Base-by-base conservation (phyloP, 2,329 filamentous ascomycete species). In the Fusarium lyarnte region DNA sequence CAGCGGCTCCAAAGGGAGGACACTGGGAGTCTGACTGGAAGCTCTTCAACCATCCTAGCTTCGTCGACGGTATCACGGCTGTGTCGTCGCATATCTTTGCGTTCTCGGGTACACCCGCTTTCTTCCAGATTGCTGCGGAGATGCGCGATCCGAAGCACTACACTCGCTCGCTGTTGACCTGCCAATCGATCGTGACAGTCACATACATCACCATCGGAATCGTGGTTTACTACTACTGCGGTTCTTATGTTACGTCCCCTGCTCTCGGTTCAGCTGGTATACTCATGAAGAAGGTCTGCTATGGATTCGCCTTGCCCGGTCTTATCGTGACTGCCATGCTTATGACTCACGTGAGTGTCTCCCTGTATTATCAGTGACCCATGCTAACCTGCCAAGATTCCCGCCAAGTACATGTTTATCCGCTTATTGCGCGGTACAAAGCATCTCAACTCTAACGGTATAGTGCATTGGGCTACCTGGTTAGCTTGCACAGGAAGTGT, bases 211-310 rank as follows among this genome's bases (percentile, higher is more conserved):
- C 76, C 2, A 77, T 84, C 4, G 77, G 77, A 16, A 72, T 79
- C 3, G 82, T 85, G 1, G 81, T 86, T 5, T 86, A 86, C 76
- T 82, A 81, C 55, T 86, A 79, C 68, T 85, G 83, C 66, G 85
- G 85, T 0, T 82, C 82, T 0, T 85, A 81, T 60, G 83, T 87
- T 7, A 81, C 84, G 0, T 85, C 83, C 0, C 85, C 85, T 0
- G 83, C 84, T 4, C 79, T 87, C 3, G 85, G 84, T 2, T 85
- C 82, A 25, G 85, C 84, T 2, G 85, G 85, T 2, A 11, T 52
- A 1, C 59, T 75, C 1, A 78, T 84, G 60, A 86, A 86, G 77
- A 85, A 82, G 65, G 76, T 85, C 14, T 79, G 78, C 54, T 86
- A 86, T 54, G 84, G 83, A 4, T 58, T 80, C 10, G 77, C 78